A percentile compares a stretch with the other conserved stretches of the same genome.
Evolutionary conservation across 2,329 filamentous ascomycete genomes (phyloP).

Genomic region (Sclerotinia borealis): DNA sequence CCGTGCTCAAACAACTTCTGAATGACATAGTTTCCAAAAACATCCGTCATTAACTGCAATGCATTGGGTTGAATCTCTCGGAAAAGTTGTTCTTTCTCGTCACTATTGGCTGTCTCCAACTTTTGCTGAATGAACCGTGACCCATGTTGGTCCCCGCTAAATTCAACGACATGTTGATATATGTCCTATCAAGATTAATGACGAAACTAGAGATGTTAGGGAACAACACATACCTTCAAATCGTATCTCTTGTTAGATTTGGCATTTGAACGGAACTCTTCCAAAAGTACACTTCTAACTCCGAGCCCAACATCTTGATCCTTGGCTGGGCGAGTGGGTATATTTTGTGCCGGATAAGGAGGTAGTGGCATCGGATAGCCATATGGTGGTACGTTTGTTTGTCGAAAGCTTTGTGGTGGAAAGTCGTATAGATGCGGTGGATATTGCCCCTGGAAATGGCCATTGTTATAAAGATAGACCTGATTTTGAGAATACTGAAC

Average conservation of each 20-base stretch:
- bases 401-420: constrained; percentile 33
- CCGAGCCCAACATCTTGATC: constrained; percentile 39
- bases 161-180: constrained; percentile 81
- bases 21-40: constrained; percentile 97
- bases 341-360: constrained; percentile 22
- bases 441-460: constrained; percentile 37
- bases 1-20: constrained; percentile 98
- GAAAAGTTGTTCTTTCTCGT: constrained; percentile 90
- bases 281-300: constrained; percentile 65
- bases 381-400: constrained; percentile 30
- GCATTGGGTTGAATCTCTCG: constrained; percentile 78
- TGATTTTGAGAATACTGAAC: constrained; percentile 24
- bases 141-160: constrained; percentile 91
- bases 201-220: neutral
- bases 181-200: constrained; percentile 57
- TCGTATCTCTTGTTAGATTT: constrained; percentile 72
- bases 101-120: constrained; percentile 85
- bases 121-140: constrained; percentile 95
- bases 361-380: constrained; percentile 33
- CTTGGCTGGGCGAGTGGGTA: constrained; percentile 30
- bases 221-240: constrained; percentile 51
- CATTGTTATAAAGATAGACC: constrained; percentile 34
- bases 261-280: constrained; percentile 70
- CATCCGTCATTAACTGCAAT: constrained; percentile 86
- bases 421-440: constrained; percentile 36